Conservation (phyloP, 1,284 basidiomycete species). For the Ceratobasidium sp. region DNA sequence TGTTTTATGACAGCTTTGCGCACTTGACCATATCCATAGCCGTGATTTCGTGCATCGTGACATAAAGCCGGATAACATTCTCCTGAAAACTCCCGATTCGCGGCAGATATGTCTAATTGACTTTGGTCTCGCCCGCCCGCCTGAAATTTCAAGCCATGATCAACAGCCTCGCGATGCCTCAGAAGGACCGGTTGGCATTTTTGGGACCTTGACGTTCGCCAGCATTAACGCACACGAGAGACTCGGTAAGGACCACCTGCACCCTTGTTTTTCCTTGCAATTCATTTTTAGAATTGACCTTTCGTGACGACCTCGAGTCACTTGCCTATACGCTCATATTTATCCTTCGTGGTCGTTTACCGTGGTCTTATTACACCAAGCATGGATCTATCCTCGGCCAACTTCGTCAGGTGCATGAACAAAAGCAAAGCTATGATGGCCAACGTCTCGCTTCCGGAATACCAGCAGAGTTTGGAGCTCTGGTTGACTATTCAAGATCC, state of each 20-base stretch:
- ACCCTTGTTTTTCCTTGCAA: background rate
- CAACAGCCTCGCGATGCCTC: slow-evolving; percentile 93
- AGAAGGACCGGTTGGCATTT: slow-evolving; percentile 76
- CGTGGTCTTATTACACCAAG: slow-evolving; percentile 87
- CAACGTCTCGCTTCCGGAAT: no score
- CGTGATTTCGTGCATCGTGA: slow-evolving; percentile 73
- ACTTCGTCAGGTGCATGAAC: slow-evolving; percentile 66
- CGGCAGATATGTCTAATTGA: slow-evolving; percentile 91
- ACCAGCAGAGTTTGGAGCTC: slow-evolving; percentile 59
- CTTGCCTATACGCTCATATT: slow-evolving; percentile 95
- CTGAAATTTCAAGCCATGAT: no score
- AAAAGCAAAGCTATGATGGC: no score
- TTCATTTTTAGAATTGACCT: slow-evolving; percentile 74
- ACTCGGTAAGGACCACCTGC: slow-evolving; percentile 72
- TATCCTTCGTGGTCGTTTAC: slow-evolving; percentile 89
- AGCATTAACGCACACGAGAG: slow-evolving; percentile 96
- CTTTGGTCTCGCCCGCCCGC: slow-evolving; percentile 93
- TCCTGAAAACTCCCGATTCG: slow-evolving; percentile 65
- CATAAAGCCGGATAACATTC: slow-evolving; percentile 72
- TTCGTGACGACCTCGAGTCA: slow-evolving; percentile 92
- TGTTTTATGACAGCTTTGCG: background rate
- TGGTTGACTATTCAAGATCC: slow-evolving; percentile 87
- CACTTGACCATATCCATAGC: slow-evolving; percentile 66
- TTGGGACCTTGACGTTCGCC: slow-evolving; percentile 95
- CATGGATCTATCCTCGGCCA: no score